phyloP scores from a whole-genome alignment of 2,329 filamentous ascomycete species.

The Verticillium nubilum region DNA sequence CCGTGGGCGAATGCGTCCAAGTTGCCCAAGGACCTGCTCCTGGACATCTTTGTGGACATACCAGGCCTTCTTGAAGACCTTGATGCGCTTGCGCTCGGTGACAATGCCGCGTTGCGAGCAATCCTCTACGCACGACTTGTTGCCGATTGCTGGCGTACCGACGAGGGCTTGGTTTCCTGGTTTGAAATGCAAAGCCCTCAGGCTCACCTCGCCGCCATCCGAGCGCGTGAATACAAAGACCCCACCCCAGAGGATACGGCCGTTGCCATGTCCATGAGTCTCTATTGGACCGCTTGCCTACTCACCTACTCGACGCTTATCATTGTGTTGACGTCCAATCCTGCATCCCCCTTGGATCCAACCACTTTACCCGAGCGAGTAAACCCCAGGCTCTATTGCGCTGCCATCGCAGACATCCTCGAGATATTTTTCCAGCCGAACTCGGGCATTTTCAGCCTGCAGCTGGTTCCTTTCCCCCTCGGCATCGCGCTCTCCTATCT shows the following conservation, averaged over 20 bases:
- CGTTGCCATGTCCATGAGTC: constrained; percentile 6
- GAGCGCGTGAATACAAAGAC: background rate
- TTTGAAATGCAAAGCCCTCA: constrained; percentile 3
- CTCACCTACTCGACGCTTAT: constrained; percentile 10
- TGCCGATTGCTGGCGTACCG: constrained; percentile 10
- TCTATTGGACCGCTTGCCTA: constrained; percentile 9
- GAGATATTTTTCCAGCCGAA: constrained; percentile 10
- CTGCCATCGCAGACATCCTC: constrained; percentile 10
- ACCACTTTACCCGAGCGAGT: constrained; percentile 3
- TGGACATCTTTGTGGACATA: constrained; percentile 23
- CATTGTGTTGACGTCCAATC: background rate
- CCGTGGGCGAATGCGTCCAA: constrained; percentile 24
- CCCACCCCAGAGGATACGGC: constrained; percentile 9
- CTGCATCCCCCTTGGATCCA: background rate
- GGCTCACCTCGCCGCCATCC: constrained; percentile 1
- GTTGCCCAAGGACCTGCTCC: constrained; percentile 21
- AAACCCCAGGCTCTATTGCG: constrained; percentile 9
- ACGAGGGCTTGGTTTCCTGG: constrained; percentile 8
- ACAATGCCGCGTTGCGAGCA: background rate
- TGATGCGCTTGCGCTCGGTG: constrained; percentile 17
- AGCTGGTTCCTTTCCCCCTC: constrained; percentile 9
- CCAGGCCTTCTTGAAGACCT: constrained; percentile 19
- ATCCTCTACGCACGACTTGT: background rate
- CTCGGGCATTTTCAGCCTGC: constrained; percentile 9
- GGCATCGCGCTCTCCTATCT: constrained; percentile 11